These are phyloP conservation scores for Aspergillus transmontanensis DNA, from an alignment of 2,329 filamentous ascomycete species.

Conservation along the genomic window DNA sequence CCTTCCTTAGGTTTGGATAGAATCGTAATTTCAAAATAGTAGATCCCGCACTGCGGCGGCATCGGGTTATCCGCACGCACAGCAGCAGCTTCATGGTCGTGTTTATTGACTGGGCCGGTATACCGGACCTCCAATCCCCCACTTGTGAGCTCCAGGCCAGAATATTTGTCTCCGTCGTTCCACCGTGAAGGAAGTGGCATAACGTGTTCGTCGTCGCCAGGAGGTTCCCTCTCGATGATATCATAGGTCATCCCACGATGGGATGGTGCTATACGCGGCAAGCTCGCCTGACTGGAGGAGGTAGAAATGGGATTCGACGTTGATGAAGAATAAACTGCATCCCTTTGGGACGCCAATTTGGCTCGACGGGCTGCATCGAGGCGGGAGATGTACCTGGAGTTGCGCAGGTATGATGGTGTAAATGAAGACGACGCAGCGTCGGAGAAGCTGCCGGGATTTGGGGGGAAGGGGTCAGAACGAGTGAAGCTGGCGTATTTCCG, in stretches of 20 bases:
- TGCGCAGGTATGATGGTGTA: slow-evolving; percentile 78
- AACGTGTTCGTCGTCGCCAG: slow-evolving; percentile 62
- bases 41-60: slow-evolving; percentile 87
- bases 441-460: slow-evolving; percentile 27
- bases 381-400: slow-evolving; percentile 75
- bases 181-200: slow-evolving; percentile 77
- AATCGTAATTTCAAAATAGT: slow-evolving; percentile 82
- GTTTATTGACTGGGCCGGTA: slow-evolving; percentile 57
- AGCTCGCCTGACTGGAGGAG: slow-evolving; percentile 59
- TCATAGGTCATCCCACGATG: slow-evolving; percentile 82
- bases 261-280: slow-evolving; percentile 61
- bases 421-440: slow-evolving; percentile 53
- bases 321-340: slow-evolving; percentile 52
- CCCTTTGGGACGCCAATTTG: slow-evolving; percentile 57
- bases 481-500: slow-evolving; percentile 48
- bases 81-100: slow-evolving; percentile 75
- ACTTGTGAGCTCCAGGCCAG: slow-evolving; percentile 70
- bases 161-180: slow-evolving; percentile 76
- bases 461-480: slow-evolving; percentile 30
- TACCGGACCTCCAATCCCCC: slow-evolving; percentile 74
- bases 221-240: slow-evolving; percentile 73
- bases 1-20: slow-evolving; percentile 68
- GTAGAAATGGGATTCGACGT: slow-evolving; percentile 49
- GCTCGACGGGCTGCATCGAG: slow-evolving; percentile 71
- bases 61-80: slow-evolving; percentile 84